Evolutionary conservation across 352 stramenopile species (phyloP).

Genomic region (Globisporangium emineosum): DNA sequence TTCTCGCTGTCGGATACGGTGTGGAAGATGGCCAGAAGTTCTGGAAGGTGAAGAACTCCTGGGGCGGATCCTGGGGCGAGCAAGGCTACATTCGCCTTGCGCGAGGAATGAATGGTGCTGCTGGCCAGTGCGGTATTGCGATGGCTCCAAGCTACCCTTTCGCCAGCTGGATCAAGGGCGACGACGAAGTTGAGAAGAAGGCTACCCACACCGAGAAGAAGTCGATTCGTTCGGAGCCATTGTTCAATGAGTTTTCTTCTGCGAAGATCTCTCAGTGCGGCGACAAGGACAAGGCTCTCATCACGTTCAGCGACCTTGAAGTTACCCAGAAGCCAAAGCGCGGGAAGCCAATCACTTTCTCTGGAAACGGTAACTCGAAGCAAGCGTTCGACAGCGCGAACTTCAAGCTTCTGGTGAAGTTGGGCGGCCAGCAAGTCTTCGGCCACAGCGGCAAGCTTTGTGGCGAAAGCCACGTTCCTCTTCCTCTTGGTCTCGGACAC

Average conservation of each 20-base stretch:
- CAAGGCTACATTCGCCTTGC: constrained; percentile 92
- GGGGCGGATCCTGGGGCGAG: constrained; percentile 91
- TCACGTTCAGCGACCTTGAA: constrained; percentile 67
- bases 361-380: constrained; percentile 67
- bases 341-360: constrained; percentile 74
- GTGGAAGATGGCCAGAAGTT: constrained; percentile 80
- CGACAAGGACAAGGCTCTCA: constrained; percentile 54
- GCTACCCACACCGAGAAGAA: not conserved
- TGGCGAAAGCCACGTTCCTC: constrained; percentile 71
- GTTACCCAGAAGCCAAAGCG: constrained; percentile 63
- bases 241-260: constrained; percentile 49
- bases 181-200: constrained; percentile 11
- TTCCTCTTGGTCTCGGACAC: constrained; percentile 79
- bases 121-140: constrained; percentile 73
- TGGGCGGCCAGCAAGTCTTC: constrained; percentile 71
- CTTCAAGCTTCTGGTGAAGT: constrained; percentile 74
- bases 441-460: constrained; percentile 71
- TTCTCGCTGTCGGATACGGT: constrained; percentile 96
- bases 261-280: constrained; percentile 82
- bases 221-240: constrained; percentile 15
- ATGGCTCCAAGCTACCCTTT: constrained; percentile 74
- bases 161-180: constrained; percentile 32
- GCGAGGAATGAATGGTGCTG: constrained; percentile 49
- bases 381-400: constrained; percentile 51
- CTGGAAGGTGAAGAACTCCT: constrained; percentile 98